Evolutionary conservation across 1,284 basidiomycete species (phyloP), one percentile per base, ranked within the genome.

Genomic region (Ustilago crameri): DNA sequence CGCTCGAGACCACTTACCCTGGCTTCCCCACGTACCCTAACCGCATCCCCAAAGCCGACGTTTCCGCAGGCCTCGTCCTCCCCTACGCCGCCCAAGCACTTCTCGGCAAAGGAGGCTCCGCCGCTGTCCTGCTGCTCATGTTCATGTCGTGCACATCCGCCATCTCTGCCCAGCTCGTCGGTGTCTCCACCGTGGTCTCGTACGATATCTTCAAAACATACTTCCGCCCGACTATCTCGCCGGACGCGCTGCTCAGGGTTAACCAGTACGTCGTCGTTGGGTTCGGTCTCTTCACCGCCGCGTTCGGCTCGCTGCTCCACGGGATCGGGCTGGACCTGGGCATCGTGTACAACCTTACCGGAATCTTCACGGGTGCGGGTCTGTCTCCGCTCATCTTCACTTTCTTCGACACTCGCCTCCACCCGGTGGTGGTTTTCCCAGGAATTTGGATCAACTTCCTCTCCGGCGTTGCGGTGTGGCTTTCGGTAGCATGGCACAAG

Each of bases 101-200:
- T 37, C 51, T 79, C 3, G 77, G 77, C 43, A 76, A 73, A 38
- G 75, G 75, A 2, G 77, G 77, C 1, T 70, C 63, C 8, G 74
- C 75, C 0, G 76, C 66, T 5, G 74, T 79, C 15, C 57, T 78
- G 18, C 54, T 77, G 12, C 66, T 77, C 27, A 78, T 75, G 77
- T 79, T 77, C 63, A 81, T 81, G 79, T 62, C 56, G 35, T 76
- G 69, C 52, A 81, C 80, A 2, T 78, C 74, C 1, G 79, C 82
- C 14, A 75, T 77, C 35, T 76, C 71, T 1, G 75, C 75, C 3
- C 72, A 77, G 54, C 52, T 75, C 47, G 58, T 78, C 18, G 72
- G 73, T n/a, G 74, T 79, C 8, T 71, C 69, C 2, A 74, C 67
- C 24, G 64, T 76, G 5, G 53, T 63, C 3, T 65, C 75, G 7